These are phyloP conservation scores for Cystobasidium slooffiae DNA, from an alignment of 1,284 basidiomycete species.

Conservation along the genomic window DNA sequence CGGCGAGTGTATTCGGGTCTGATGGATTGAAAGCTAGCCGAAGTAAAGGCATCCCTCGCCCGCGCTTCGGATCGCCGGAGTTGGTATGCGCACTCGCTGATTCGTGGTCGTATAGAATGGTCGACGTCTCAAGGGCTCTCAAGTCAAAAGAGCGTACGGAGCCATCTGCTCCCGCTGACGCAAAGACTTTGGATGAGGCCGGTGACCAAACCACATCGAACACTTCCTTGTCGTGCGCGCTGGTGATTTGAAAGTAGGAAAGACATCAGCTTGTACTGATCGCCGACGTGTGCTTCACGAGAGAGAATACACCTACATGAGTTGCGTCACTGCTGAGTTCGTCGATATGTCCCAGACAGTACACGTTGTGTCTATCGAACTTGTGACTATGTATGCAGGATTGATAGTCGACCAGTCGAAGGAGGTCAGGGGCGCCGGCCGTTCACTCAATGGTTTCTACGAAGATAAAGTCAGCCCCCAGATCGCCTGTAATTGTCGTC, in stretches of 20 bases:
- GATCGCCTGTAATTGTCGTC: not conserved
- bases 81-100: conserved; percentile 43
- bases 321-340: conserved; percentile 89
- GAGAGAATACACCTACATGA: conserved; percentile 51
- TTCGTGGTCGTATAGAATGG: conserved; percentile 95
- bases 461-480: not conserved
- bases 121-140: conserved; percentile 94
- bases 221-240: conserved; percentile 97
- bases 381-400: conserved; percentile 86
- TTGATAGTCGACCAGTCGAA: conserved; percentile 94
- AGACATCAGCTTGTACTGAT: not conserved
- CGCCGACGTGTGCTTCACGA: not conserved
- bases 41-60: conserved; percentile 67
- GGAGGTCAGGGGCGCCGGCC: conserved; percentile 85
- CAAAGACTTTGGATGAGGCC: conserved; percentile 95
- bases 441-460: conserved; percentile 83
- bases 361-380: conserved; percentile 77
- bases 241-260: conserved; percentile 60
- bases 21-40: conserved; percentile 83
- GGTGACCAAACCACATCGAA: conserved; percentile 71
- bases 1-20: conserved; percentile 89
- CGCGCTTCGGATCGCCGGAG: conserved; percentile 61
- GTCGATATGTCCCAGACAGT: conserved; percentile 88
- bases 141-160: conserved; percentile 95
- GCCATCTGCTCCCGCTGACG: conserved; percentile 96